Evolutionary conservation across 805 yeast genomes (phyloP).

Genomic region (Scheffersomyces ergatensis): DNA sequence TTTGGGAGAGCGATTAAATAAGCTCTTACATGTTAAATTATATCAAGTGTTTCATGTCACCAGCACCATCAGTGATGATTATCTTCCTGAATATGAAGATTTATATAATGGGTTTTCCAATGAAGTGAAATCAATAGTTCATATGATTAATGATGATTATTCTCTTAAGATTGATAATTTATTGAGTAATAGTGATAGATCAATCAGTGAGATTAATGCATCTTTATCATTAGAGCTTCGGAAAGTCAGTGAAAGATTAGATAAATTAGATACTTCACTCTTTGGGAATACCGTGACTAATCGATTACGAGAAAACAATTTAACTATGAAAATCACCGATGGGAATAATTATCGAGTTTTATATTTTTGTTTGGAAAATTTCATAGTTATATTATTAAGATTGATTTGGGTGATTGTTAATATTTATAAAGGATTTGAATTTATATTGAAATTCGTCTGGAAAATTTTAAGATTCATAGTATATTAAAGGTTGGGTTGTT

Average conservation of each 20-base stretch:
- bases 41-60: constrained; percentile 11
- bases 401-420: constrained; percentile 57
- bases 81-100: constrained; percentile 32
- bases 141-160: constrained; percentile 39
- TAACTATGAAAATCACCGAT: constrained; percentile 12
- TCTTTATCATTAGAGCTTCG: constrained; percentile 63
- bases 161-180: constrained; percentile 59
- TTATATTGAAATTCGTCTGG: constrained; percentile 19
- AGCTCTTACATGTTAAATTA: constrained; percentile 15
- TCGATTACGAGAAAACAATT: constrained; percentile 9
- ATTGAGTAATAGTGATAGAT: constrained; percentile 61
- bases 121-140: constrained; percentile 34
- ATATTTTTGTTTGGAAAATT: constrained; percentile 48
- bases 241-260: constrained; percentile 48
- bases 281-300: constrained; percentile 21
- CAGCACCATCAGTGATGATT: constrained; percentile 25
- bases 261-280: constrained; percentile 36
- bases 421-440: constrained; percentile 35
- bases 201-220: constrained; percentile 72
- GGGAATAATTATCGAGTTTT: constrained; percentile 34
- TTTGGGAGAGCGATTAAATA: constrained; percentile 12
- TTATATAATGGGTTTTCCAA: constrained; percentile 29
- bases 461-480: constrained; percentile 10
- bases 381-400: constrained; percentile 51
- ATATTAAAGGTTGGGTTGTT: not conserved